Evolutionary conservation across 257 asterid genomes (phyloP).

Genomic region (Salvia rosmarinus): DNA sequence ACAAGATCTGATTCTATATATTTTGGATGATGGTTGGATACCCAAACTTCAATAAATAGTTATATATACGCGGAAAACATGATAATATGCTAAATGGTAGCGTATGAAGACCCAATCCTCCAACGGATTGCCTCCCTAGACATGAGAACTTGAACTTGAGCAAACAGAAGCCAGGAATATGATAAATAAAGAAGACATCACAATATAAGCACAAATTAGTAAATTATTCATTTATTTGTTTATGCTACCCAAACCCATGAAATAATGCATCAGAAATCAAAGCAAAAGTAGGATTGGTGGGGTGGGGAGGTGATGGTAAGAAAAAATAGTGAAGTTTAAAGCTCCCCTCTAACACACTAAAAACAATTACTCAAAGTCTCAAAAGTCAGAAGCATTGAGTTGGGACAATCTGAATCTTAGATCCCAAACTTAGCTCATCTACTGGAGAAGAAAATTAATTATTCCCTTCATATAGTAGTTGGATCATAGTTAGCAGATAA

Average conservation of each 20-base stretch:
- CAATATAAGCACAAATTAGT: background rate
- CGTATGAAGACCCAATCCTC: background rate
- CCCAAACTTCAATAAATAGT: background rate
- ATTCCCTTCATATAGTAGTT: background rate
- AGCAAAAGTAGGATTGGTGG: background rate
- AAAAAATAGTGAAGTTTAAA: background rate
- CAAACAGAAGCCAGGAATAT: background rate
- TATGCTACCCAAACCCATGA: constrained; percentile 1
- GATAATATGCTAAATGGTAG: background rate
- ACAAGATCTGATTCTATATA: background rate
- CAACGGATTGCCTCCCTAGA: background rate
- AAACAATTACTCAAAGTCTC: background rate
- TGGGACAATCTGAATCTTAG: background rate
- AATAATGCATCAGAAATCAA: background rate
- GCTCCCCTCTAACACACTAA: background rate
- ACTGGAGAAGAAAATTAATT: background rate
- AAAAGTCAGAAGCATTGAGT: background rate
- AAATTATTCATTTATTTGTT: background rate
- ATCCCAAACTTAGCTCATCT: constrained; percentile 12
- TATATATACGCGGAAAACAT: background rate
- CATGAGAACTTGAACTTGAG: background rate
- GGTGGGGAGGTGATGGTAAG: background rate
- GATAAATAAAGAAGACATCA: background rate
- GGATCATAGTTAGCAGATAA: background rate
- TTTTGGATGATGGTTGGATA: background rate